Conservation (phyloP, 768 basidiomycete genomes). For the Leccinum boreale region DNA sequence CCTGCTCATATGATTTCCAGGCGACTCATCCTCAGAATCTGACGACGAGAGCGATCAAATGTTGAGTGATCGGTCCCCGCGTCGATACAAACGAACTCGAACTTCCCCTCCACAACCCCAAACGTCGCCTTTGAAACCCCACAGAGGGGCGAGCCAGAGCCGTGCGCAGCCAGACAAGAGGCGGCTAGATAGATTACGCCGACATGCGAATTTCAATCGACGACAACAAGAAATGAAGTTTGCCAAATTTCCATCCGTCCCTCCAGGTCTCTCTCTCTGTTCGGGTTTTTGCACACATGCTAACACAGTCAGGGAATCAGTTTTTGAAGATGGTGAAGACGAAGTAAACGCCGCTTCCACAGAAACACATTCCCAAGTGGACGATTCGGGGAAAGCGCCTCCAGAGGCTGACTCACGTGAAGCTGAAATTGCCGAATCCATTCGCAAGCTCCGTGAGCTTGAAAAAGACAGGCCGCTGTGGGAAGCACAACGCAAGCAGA, state of each 20-base stretch:
- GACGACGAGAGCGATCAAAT: constrained; percentile 23
- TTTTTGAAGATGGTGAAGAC: constrained; percentile 12
- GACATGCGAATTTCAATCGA: constrained; percentile 37
- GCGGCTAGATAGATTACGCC: constrained; percentile 40
- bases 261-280: constrained; percentile 17
- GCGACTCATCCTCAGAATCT: constrained; percentile 24
- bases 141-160: constrained; percentile 38
- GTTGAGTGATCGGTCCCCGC: constrained; percentile 31
- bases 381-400: neutral
- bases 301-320: constrained; percentile 11
- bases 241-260: constrained; percentile 26
- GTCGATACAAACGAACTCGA: constrained; percentile 45
- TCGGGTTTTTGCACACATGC: neutral
- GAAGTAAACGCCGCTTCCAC: constrained; percentile 1
- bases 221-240: constrained; percentile 37
- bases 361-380: constrained; percentile 5
- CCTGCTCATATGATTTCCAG: constrained; percentile 11
- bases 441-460: constrained; percentile 64
- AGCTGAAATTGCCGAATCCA: constrained; percentile 57
- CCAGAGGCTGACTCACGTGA: constrained; percentile 36
- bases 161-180: constrained; percentile 39
- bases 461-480: constrained; percentile 61
- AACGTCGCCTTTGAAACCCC: constrained; percentile 43
- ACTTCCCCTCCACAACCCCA: constrained; percentile 43
- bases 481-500: constrained; percentile 51